Evolutionary conservation across 176 grass and related monocot species (phyloP), one percentile per base, ranked within the genome.

Genomic region (Cymbopogon citratus): DNA sequence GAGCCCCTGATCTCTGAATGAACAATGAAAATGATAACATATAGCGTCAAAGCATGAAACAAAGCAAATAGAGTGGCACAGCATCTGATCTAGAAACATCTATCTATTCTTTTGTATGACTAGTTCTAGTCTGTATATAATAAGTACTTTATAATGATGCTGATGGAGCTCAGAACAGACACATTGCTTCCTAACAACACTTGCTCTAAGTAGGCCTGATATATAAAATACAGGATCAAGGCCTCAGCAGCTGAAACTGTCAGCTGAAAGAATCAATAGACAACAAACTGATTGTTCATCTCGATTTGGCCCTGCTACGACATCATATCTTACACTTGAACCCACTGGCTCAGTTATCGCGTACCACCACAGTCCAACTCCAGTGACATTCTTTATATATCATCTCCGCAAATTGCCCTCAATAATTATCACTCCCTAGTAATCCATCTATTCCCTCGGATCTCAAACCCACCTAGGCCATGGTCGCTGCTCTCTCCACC

Each of bases 401-500:
- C 2, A 28, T 28, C 41, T 46, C 41, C 14, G 24, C 45, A 65
- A 6, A 54, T 40, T 19, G 1, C 38, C 69, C 12, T 28, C n/a
- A n/a, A n/a, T 77, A 71, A 64, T 71, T 79, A 31, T 87, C 69
- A 97, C 65, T 93, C 89, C 77, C 85, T 94, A 3, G 87, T 94
- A 18, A 94, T 71, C 94, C 94, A 97, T 71, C 94, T 81, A 45
- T 71, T 85, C 15, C 94, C 94, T 51, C 77, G 49, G 63, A 92
- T 79, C 76, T 94, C 85, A 64, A 85, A 97, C 48, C 87, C 80
- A 15, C 89, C 91, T 26, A 84, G 65, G 60, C 86, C 76, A 1
- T 89, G 80, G 74, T 92, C 92, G 4, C 92, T 97, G 75, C 77
- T 90, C 39, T 97, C 90, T 71, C 95, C 95, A 7, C 79, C 76